These are phyloP conservation scores for Allium cepa DNA, from an alignment of 106 monocot genomes.

Conservation along the genomic window DNA sequence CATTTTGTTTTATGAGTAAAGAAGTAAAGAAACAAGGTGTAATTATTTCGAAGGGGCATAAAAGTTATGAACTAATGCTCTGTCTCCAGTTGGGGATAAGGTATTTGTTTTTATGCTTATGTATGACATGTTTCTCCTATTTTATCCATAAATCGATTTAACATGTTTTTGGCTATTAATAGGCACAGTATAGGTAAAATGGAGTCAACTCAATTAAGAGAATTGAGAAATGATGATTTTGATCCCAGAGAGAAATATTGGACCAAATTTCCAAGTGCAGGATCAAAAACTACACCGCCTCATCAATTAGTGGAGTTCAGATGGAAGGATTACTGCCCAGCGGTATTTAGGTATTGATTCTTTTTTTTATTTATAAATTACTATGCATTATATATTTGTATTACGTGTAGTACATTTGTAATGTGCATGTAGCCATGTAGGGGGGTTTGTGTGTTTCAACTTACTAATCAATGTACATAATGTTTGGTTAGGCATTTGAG, in stretches of 20 bases:
- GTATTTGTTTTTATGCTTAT: slow-evolving; percentile 3
- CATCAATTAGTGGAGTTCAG: slow-evolving; percentile 71
- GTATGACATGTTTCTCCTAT: too few relatives aligned
- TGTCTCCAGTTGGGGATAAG: slow-evolving; percentile 68
- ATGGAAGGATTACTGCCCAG: slow-evolving; percentile 94
- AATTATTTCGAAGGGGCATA: slow-evolving; percentile 72
- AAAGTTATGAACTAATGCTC: slow-evolving; percentile 79
- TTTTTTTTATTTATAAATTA: background rate
- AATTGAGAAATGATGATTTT: slow-evolving; percentile 49
- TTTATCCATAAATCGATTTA: background rate
- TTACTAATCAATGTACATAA: too few relatives aligned
- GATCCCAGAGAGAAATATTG: slow-evolving; percentile 81
- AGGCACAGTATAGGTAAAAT: slow-evolving; percentile 79
- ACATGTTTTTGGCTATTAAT: slow-evolving; percentile 4
- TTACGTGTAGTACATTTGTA: too few relatives aligned
- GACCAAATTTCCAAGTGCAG: slow-evolving; percentile 90
- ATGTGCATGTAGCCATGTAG: too few relatives aligned
- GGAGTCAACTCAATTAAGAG: slow-evolving; percentile 34
- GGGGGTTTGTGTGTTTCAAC: too few relatives aligned
- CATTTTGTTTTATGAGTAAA: slow-evolving; percentile 19
- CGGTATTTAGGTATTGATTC: slow-evolving; percentile 69
- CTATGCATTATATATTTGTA: background rate
- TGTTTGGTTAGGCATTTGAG: slow-evolving; percentile 46
- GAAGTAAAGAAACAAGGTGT: slow-evolving; percentile 66
- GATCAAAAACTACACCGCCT: slow-evolving; percentile 81